A percentile compares a stretch with the other conserved stretches of the same genome.
phyloP scores from a whole-genome alignment of 495 filamentous ascomycete species.

The Neurospora sp. region DNA sequence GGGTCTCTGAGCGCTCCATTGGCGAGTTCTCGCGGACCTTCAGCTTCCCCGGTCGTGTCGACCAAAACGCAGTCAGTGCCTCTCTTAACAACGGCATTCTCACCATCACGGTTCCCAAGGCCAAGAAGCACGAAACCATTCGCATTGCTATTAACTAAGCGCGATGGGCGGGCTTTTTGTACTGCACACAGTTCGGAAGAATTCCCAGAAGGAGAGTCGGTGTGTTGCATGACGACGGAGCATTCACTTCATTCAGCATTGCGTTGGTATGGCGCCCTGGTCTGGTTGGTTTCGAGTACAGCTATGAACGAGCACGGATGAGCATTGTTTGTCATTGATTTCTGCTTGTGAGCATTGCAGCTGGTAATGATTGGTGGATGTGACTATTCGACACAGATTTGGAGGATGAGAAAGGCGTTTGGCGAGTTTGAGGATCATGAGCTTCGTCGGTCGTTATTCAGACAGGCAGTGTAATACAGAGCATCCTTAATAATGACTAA shows the following conservation, averaged over 20 bases:
- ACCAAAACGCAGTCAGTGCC: conserved; percentile 70
- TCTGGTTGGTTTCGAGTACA: neutral
- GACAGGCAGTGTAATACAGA: neutral
- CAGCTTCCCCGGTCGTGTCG: conserved; percentile 61
- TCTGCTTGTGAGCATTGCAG: neutral
- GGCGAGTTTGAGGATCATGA: neutral
- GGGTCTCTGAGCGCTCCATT: conserved; percentile 68
- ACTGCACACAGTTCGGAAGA: neutral
- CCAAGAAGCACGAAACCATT: conserved; percentile 31
- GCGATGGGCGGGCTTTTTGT: neutral
- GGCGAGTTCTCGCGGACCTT: conserved; percentile 76
- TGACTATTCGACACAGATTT: neutral
- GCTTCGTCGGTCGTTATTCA: neutral
- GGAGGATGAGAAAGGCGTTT: neutral
- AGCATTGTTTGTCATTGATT: neutral
- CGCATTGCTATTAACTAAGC: conserved; percentile 10
- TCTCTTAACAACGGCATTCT: conserved; percentile 50
- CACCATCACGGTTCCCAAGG: conserved; percentile 67
- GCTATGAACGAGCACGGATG: neutral
- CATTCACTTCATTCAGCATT: neutral
- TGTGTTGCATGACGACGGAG: neutral
- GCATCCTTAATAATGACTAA: neutral
- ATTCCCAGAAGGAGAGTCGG: neutral
- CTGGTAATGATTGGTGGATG: neutral
- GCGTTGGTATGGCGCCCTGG: neutral